These are phyloP conservation scores for Monosporascus sp. DNA, from an alignment of 2,329 filamentous ascomycete genomes.

Conservation along the genomic window DNA sequence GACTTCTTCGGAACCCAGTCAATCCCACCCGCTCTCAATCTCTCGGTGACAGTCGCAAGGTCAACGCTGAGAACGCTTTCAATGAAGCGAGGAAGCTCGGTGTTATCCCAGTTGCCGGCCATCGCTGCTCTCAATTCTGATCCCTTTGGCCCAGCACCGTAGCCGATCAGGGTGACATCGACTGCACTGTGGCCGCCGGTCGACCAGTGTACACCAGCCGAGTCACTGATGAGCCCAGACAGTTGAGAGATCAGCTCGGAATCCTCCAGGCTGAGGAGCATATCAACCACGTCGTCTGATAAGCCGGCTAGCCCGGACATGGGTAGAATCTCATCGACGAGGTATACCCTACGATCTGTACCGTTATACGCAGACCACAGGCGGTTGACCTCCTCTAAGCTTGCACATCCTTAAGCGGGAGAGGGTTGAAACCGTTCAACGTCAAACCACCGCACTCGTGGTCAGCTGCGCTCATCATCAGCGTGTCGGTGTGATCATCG, in stretches of 20 bases:
- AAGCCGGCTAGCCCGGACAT: conserved; percentile 26
- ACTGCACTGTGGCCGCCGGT: conserved; percentile 28
- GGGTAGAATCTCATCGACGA: conserved; percentile 22
- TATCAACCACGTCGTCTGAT: conserved; percentile 22
- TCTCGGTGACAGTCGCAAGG: conserved; percentile 14
- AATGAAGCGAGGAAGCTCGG: conserved; percentile 16
- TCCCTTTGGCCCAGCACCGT: conserved; percentile 17
- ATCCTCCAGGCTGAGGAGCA: conserved; percentile 16
- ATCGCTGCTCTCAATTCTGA: conserved; percentile 13
- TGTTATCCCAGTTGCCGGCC: conserved; percentile 21
- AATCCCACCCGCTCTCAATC: conserved; percentile 4
- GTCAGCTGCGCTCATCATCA: conserved; percentile 34
- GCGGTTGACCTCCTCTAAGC: conserved; percentile 23
- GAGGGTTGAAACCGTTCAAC: conserved; percentile 30
- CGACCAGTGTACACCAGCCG: conserved; percentile 27
- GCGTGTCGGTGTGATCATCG: conserved; percentile 31
- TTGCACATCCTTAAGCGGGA: conserved; percentile 23
- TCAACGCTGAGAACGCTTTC: conserved; percentile 16
- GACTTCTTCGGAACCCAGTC: conserved; percentile 2
- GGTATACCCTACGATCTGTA: conserved; percentile 24
- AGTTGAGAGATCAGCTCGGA: conserved; percentile 22
- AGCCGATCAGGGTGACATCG: conserved; percentile 31
- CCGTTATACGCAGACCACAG: conserved; percentile 23
- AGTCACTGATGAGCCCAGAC: conserved; percentile 22
- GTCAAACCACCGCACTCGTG: conserved; percentile 35